phyloP scores from a whole-genome alignment of 1,284 basidiomycete species.

The Ustilago hordei region DNA sequence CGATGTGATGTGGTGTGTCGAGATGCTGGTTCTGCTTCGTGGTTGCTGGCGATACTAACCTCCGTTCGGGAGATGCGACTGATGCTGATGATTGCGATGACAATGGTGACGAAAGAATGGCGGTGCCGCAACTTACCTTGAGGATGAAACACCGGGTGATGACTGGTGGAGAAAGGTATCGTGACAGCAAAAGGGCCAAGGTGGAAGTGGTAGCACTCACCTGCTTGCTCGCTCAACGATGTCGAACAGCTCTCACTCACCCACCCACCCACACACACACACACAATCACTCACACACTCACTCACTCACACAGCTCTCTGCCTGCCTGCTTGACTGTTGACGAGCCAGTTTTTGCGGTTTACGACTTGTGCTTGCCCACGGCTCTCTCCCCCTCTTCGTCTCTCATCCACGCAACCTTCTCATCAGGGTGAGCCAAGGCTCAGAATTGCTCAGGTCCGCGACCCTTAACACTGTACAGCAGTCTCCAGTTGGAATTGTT shows the following conservation, averaged over 20 bases:
- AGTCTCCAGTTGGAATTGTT: not conserved
- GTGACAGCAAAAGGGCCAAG: constrained; percentile 29
- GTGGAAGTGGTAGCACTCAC: constrained; percentile 20
- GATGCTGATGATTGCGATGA: constrained; percentile 17
- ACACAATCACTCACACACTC: not conserved
- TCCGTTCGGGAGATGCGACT: constrained; percentile 6
- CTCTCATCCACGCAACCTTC: not conserved
- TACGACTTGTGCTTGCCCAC: constrained; percentile 10
- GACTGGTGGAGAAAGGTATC: constrained; percentile 45
- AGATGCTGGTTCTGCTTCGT: constrained; percentile 3
- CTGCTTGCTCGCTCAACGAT: constrained; percentile 9
- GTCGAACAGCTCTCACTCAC: not conserved
- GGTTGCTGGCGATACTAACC: constrained; percentile 3
- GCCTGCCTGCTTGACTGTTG: not conserved
- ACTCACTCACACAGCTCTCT: not conserved
- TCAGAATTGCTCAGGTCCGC: not conserved
- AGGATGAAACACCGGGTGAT: constrained; percentile 52
- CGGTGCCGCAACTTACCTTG: constrained; percentile 46
- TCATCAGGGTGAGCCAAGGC: not conserved
- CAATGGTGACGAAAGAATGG: constrained; percentile 25
- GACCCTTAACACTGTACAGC: not conserved
- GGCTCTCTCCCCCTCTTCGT: constrained; percentile 4
- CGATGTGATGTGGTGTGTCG: not conserved
- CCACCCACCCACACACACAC: not conserved
- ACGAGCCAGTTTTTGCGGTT: not conserved